These are phyloP conservation scores for Talaromyces stipitatus DNA, from an alignment of 495 filamentous ascomycete species.

Conservation along the genomic window DNA sequence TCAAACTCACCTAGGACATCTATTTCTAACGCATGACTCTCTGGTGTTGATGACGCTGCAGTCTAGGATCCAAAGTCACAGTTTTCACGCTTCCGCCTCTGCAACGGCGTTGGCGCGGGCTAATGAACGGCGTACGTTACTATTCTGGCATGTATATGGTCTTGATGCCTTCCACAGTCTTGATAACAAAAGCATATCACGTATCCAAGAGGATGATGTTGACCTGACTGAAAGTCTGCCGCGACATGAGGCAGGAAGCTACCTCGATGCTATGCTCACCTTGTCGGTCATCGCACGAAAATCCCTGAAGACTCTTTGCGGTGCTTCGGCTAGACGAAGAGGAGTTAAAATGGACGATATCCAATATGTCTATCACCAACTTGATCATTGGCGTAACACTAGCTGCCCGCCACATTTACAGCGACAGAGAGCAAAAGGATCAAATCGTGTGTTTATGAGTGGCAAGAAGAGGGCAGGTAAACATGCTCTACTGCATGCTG, in stretches of 20 bases:
- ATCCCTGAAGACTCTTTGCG: conserved; percentile 4
- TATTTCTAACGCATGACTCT: conserved; percentile 9
- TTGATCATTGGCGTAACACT: conserved; percentile 7
- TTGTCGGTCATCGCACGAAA: conserved; percentile 10
- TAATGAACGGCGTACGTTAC: conserved; percentile 5
- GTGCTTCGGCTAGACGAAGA: conserved; percentile 11
- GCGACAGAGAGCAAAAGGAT: neutral
- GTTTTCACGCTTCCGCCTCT: neutral
- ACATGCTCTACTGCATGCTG: conserved; percentile 1
- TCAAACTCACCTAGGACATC: neutral
- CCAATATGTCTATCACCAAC: conserved; percentile 2
- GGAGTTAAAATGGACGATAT: conserved; percentile 7
- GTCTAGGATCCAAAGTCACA: neutral
- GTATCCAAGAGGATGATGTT: neutral
- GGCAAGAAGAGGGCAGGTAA: neutral
- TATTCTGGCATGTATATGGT: conserved; percentile 13
- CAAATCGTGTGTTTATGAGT: neutral
- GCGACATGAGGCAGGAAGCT: neutral
- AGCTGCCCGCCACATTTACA: conserved; percentile 7
- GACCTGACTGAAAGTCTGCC: neutral
- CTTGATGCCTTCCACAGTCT: conserved; percentile 12
- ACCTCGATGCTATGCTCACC: conserved; percentile 7
- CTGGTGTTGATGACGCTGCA: conserved; percentile 10
- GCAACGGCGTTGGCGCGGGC: neutral
- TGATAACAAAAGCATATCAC: conserved; percentile 10